Conservation (phyloP, 768 basidiomycete species). For the Pisolithus albus region DNA sequence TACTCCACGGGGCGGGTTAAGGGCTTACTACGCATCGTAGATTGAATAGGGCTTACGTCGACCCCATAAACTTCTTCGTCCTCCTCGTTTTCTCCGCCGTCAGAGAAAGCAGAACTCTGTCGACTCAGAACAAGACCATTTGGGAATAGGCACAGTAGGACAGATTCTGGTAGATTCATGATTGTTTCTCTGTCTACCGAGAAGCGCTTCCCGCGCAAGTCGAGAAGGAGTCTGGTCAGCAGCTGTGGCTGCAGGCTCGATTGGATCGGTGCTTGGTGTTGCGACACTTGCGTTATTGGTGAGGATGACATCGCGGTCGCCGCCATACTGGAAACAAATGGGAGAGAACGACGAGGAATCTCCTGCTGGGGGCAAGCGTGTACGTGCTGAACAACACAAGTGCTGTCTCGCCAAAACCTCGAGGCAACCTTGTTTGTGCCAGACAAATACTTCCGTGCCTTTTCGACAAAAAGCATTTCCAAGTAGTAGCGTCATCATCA, state of each 20-base stretch:
- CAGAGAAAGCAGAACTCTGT: constrained; percentile 69
- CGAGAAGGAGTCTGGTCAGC: constrained; percentile 81
- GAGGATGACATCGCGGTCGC: constrained; percentile 42
- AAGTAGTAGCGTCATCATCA: no score
- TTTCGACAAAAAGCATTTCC: neutral
- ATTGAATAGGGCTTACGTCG: constrained; percentile 61
- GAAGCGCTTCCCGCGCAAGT: constrained; percentile 86
- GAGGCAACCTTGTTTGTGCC: constrained; percentile 26
- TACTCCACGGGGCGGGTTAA: constrained; percentile 25
- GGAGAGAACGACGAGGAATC: constrained; percentile 7
- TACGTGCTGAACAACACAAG: constrained; percentile 11
- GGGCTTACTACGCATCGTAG: constrained; percentile 2
- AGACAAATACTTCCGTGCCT: constrained; percentile 20
- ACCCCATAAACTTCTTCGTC: constrained; percentile 93
- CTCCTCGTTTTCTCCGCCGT: constrained; percentile 68
- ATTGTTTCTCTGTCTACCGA: constrained; percentile 95
- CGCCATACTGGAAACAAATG: constrained; percentile 28
- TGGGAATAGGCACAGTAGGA: constrained; percentile 92
- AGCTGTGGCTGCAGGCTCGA: constrained; percentile 79
- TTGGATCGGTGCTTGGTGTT: constrained; percentile 49
- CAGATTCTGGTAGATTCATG: constrained; percentile 97
- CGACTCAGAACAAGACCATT: constrained; percentile 92
- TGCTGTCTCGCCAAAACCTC: constrained; percentile 21
- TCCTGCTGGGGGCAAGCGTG: constrained; percentile 8
- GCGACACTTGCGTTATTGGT: constrained; percentile 51